Base-by-base conservation (phyloP, 768 basidiomycete species). In the Cystoderma amianthinum region DNA sequence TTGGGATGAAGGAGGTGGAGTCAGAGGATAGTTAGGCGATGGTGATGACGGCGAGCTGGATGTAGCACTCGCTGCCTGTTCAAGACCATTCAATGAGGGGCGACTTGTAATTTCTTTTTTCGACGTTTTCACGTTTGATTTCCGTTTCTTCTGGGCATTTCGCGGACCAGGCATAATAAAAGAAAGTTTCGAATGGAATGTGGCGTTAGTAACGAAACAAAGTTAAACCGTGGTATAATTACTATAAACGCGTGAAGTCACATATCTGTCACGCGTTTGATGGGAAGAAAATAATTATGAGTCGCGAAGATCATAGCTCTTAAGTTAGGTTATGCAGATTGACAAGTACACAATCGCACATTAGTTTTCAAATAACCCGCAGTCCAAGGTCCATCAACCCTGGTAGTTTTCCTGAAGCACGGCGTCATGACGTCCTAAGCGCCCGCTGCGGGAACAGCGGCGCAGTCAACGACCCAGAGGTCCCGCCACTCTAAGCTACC, bases 101-200 rank as follows among this genome's bases (percentile, higher is more conserved):
- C 24, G 47, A 34, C 16, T 33, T 30, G 24, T 32, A 13, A 5
- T 6, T 5, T 48, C 37, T 5, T 41, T 45, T 42, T 56, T 56
- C 41, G 58, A 65, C 38, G 63, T 62, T 47, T 65, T 65, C 47
- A 60, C 61, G 0, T 38, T 5, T 10, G 44, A 28, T 45, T 67
- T 71, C 43, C 62, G 67, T 54, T 65, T 72, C 50, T 65, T 72
- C 54, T 63, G 74, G 37, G 52, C 50, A 55, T 81, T 83, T 43
- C 70, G 68, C 39, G 81, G 80, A 17, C 80, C 79, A 12, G 80
- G 80, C 81, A 84, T 83, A 15, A 32, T 18, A 16, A 18, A 19
- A 6, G 17, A 7, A 19, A 15, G 7, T 7, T 36, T 36, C 17
- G 34, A 9, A 30, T 30, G 28, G 28, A n/a, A n/a, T 30, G 9